Base-by-base conservation (phyloP, 345 rosid genomes). In the Syzygium jambos region DNA sequence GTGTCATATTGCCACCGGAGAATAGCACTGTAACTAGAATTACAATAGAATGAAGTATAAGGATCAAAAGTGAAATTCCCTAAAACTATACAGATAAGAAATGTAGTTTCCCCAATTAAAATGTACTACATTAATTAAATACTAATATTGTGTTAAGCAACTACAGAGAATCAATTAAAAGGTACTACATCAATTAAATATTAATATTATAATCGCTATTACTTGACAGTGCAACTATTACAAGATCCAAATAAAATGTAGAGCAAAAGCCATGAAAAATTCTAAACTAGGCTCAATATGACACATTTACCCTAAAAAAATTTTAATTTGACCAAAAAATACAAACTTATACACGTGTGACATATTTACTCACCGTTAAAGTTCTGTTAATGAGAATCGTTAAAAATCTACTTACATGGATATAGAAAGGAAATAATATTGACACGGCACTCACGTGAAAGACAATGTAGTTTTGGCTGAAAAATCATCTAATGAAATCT, bases 1-100 rank as follows among this genome's bases (percentile, higher is more conserved):
- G 16, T 27, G 17, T 59, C 27, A 59, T 27, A 11, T 12, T 7
- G 3, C n/a, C 0, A 0, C 8, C 2, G 0, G n/a, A 61, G 34
- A 61, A n/a, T n/a, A 61, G 34, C 19, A 3, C 1, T 9, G 29
- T 61, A n/a, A 61, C 17, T 25, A n/a, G 29, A n/a, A 61, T 61
- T 61, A 16, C n/a, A n/a, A 13, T 61, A 12, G 9, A 61, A n/a
- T n/a, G 5, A 14, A 61, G 17, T n/a, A 14, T 13, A 61, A 27
- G 9, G 34, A 61, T 61, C 34, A 61, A n/a, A 59, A 5, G 65
- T 59, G 65, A 59, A 59, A 59, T 59, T 59, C 30, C 23, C 43
- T 65, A 34, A 16, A 16, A 38, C 78, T 2, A 65, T 30, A 16
- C 7, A 19, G 2, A 16, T 30, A 65, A 1, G 11, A 65, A 65